These are phyloP conservation scores for Ogataea polymorpha DNA, from an alignment of 805 yeast species.

Conservation along the genomic window DNA sequence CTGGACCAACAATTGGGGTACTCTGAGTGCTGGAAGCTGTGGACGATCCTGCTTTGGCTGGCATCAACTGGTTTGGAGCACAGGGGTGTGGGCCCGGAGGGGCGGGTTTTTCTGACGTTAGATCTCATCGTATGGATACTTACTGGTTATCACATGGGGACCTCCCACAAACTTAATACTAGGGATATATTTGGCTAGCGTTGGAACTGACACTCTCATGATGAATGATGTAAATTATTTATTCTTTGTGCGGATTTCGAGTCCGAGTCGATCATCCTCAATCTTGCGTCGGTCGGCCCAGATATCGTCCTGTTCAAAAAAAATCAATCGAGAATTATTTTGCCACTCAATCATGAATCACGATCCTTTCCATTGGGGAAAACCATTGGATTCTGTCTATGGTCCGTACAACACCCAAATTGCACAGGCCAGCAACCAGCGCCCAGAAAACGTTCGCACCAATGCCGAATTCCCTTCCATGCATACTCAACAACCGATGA, in stretches of 20 bases:
- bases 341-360: conserved; percentile 68
- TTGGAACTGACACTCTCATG: conserved; percentile 32
- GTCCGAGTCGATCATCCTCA: conserved; percentile 11
- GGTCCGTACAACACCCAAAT: conserved; percentile 77
- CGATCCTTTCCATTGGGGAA: conserved; percentile 94
- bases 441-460: conserved; percentile 12
- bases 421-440: conserved; percentile 51
- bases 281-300: conserved; percentile 15
- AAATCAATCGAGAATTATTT: conserved; percentile 3
- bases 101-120: conserved; percentile 20
- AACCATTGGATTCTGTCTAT: conserved; percentile 79
- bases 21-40: conserved; percentile 4
- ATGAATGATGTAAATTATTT: conserved; percentile 1
- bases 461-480: conserved; percentile 58
- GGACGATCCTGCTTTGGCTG: conserved; percentile 14
- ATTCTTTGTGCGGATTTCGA: conserved; percentile 10
- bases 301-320: conserved; percentile 1
- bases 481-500: conserved; percentile 91
- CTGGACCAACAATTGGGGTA: conserved; percentile 1
- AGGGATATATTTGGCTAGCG: conserved; percentile 51
- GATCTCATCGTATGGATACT: conserved; percentile 23
- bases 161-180: conserved; percentile 87
- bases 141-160: conserved; percentile 54
- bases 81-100: conserved; percentile 34
- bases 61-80: conserved; percentile 36